Evolutionary conservation across 2,329 filamentous ascomycete species (phyloP).

Genomic region (Ceratocystis papillata): DNA sequence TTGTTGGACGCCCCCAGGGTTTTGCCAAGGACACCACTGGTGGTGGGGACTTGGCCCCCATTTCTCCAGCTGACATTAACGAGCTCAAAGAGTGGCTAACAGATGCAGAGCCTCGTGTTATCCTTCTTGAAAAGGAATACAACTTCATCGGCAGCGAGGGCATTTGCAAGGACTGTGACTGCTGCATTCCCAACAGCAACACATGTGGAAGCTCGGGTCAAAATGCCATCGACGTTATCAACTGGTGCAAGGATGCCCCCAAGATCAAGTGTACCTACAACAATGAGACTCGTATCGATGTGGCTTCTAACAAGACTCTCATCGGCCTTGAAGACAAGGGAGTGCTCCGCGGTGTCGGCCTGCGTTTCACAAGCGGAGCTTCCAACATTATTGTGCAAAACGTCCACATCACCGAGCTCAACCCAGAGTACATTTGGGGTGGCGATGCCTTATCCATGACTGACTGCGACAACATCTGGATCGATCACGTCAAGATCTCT

Average conservation of each 20-base stretch:
- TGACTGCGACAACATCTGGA: constrained; percentile 32
- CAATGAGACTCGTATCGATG: constrained; percentile 30
- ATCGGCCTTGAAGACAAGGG: constrained; percentile 33
- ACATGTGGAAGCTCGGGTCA: constrained; percentile 3
- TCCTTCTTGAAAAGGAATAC: constrained; percentile 31
- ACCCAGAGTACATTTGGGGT: constrained; percentile 34
- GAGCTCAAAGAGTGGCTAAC: constrained; percentile 33
- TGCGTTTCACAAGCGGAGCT: constrained; percentile 31
- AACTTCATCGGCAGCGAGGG: constrained; percentile 28
- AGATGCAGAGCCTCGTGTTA: constrained; percentile 31
- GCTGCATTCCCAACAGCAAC: not conserved
- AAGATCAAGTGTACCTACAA: constrained; percentile 29
- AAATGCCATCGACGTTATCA: constrained; percentile 24
- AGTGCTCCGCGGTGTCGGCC: constrained; percentile 35
- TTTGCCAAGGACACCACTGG: constrained; percentile 38
- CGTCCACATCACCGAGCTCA: constrained; percentile 28
- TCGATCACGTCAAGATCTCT: constrained; percentile 34
- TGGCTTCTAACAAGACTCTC: constrained; percentile 35
- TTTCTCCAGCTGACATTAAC: constrained; percentile 35
- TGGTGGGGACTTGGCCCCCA: constrained; percentile 38
- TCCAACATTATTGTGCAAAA: constrained; percentile 35
- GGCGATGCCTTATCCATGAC: constrained; percentile 32
- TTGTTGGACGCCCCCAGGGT: constrained; percentile 30
- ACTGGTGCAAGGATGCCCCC: constrained; percentile 28
- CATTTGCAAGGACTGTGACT: not conserved